These are phyloP conservation scores for Pyrenopolyporus hunteri DNA, from an alignment of 495 filamentous ascomycete species.

Conservation along the genomic window DNA sequence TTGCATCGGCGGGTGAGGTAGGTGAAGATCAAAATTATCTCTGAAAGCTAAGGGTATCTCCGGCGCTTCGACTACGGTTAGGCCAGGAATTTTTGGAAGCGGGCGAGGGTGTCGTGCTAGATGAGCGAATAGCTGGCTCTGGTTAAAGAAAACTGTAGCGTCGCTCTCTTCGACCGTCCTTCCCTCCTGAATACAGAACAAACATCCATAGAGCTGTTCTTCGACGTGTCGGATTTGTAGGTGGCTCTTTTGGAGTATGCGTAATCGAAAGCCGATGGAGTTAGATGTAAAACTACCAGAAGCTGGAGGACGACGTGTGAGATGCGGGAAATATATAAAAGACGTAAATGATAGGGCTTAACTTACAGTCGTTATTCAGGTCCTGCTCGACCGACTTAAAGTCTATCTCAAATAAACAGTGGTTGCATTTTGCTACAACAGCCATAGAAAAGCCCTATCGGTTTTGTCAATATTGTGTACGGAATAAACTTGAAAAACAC, in stretches of 20 bases:
- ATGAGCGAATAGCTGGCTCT: constrained; percentile 48
- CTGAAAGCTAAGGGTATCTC: constrained; percentile 27
- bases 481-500: neutral
- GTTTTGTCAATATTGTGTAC: constrained; percentile 1
- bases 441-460: constrained; percentile 40
- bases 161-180: constrained; percentile 47
- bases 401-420: constrained; percentile 50
- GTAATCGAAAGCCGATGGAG: constrained; percentile 46
- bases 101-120: constrained; percentile 51
- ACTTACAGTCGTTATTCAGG: constrained; percentile 45
- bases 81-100: constrained; percentile 46
- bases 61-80: constrained; percentile 46
- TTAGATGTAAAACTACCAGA: constrained; percentile 45
- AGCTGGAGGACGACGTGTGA: constrained; percentile 22
- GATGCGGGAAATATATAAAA: constrained; percentile 3
- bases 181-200: constrained; percentile 51
- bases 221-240: constrained; percentile 44
- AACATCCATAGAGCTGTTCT: constrained; percentile 48
- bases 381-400: constrained; percentile 47
- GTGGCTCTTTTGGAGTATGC: constrained; percentile 53
- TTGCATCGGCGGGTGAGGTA: constrained; percentile 42
- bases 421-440: constrained; percentile 47
- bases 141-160: constrained; percentile 51
- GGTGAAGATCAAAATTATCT: constrained; percentile 56
- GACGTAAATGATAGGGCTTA: constrained; percentile 17